Conservation (phyloP, 202 grass and related monocot genomes). For the Dendrocalamus latiflorus region DNA sequence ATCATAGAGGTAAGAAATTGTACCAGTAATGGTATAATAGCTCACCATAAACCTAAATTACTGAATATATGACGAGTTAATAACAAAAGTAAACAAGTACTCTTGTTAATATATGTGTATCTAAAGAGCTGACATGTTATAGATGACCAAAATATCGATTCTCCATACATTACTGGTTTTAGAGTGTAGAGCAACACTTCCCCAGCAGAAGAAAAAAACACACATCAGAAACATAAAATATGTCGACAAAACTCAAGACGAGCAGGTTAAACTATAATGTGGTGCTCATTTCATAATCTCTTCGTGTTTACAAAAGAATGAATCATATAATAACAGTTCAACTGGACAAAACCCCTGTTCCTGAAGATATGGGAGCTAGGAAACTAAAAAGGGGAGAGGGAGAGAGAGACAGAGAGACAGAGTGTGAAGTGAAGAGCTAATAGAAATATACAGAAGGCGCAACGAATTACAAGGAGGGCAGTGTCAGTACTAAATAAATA, state of each 20-base stretch:
- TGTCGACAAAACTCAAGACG: background rate
- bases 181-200: background rate
- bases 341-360: constrained; percentile 54
- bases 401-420: background rate
- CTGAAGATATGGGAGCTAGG: constrained; percentile 40
- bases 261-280: constrained; percentile 26
- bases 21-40: background rate
- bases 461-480: constrained; percentile 48
- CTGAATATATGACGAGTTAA: background rate
- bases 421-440: constrained; percentile 24
- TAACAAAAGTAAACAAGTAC: background rate
- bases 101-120: background rate
- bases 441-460: constrained; percentile 42
- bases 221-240: background rate
- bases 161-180: background rate
- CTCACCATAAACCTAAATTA: background rate
- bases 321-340: constrained; percentile 42
- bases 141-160: background rate
- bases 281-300: constrained; percentile 34
- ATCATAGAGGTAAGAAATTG: background rate
- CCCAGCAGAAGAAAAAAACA: background rate
- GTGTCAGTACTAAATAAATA: constrained; percentile 44
- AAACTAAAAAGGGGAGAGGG: constrained; percentile 13
- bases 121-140: background rate
- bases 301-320: constrained; percentile 56